Conservation (phyloP, 2,329 filamentous ascomycete genomes). For the Apiospora pterosperma region DNA sequence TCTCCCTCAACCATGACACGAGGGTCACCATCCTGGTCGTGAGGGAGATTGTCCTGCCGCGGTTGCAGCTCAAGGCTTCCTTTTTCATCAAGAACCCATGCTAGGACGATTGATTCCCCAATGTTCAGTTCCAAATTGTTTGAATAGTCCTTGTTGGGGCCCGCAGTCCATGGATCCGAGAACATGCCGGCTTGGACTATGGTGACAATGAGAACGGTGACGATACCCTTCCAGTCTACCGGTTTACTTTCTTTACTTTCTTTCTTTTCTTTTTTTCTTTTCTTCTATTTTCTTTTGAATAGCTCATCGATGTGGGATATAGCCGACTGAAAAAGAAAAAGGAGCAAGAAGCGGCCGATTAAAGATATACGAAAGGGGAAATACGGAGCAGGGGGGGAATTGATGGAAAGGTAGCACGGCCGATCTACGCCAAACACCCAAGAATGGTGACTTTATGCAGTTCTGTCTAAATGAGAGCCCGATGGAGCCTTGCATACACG, state of each 20-base stretch:
- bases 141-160: not conserved
- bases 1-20: not conserved
- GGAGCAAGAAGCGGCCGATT: not conserved
- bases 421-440: not conserved
- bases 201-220: not conserved
- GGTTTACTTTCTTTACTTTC: too few relatives aligned
- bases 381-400: not conserved
- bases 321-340: not conserved
- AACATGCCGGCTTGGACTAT: not conserved
- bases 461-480: not conserved
- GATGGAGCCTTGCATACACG: not conserved
- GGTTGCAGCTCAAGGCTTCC: not conserved
- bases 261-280: too few relatives aligned
- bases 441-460: not conserved
- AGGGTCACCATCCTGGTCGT: not conserved
- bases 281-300: too few relatives aligned
- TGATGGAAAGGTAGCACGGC: not conserved
- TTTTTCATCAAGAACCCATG: not conserved
- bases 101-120: not conserved
- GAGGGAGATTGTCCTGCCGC: not conserved
- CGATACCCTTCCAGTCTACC: not conserved
- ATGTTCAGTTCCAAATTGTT: not conserved
- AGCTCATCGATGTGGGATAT: not conserved
- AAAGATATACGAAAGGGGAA: not conserved
- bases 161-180: not conserved